phyloP scores from a whole-genome alignment of 2,329 filamentous ascomycete genomes.

The Hypoxylon sp. region DNA sequence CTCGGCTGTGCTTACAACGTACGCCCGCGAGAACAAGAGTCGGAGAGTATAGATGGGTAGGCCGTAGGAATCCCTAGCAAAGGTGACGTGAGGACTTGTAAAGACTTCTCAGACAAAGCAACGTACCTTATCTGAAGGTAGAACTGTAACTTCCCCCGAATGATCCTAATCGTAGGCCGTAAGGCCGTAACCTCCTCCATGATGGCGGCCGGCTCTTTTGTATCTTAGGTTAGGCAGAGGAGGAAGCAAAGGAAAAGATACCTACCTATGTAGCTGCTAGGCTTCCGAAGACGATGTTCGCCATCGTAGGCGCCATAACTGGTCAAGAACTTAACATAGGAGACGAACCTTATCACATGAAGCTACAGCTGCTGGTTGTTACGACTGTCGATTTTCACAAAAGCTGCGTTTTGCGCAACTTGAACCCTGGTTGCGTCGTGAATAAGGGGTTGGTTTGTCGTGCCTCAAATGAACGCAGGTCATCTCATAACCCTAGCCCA shows the following conservation, averaged over 20 bases:
- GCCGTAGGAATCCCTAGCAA: not conserved
- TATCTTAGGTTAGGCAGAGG: constrained; percentile 2
- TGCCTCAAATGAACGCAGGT: not conserved
- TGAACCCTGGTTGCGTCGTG: not conserved
- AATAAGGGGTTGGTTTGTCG: not conserved
- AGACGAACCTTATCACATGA: not conserved
- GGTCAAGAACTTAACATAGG: too few species aligned
- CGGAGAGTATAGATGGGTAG: too few species aligned
- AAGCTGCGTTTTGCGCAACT: not conserved
- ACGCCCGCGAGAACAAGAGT: not conserved
- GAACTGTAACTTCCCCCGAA: constrained; percentile 34
- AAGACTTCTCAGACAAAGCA: constrained; percentile 14
- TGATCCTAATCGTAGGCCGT: constrained; percentile 45
- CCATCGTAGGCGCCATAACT: too few species aligned
- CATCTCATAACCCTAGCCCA: too few species aligned
- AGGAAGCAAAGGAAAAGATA: constrained; percentile 9
- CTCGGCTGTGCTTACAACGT: not conserved
- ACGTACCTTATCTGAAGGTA: constrained; percentile 39
- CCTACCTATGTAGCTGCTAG: not conserved
- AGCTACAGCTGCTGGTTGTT: not conserved
- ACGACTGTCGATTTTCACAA: not conserved
- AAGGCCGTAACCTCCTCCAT: not conserved
- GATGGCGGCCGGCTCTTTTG: not conserved
- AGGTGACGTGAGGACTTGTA: constrained; percentile 13
- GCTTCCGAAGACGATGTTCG: not conserved